A percentile compares a stretch with the other conserved stretches of the same genome.
phyloP scores from a whole-genome alignment of 2,329 filamentous ascomycete species.

The Dactylonectria estremocensis region DNA sequence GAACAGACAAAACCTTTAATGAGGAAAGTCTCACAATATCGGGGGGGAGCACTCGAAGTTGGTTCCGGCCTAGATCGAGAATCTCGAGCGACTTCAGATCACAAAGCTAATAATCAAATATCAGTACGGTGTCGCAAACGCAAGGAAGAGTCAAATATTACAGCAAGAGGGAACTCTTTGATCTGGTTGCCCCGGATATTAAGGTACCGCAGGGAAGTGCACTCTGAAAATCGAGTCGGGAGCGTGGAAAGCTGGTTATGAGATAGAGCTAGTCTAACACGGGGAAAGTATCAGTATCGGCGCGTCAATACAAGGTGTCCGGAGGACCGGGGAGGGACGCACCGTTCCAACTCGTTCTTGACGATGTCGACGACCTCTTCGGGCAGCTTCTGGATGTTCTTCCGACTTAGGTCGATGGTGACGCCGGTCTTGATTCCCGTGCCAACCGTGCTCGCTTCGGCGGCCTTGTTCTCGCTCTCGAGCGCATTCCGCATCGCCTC shows the following conservation, averaged over 20 bases:
- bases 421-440: slow-evolving; percentile 78
- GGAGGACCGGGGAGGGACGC: slow-evolving; percentile 43
- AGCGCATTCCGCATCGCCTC: slow-evolving; percentile 78
- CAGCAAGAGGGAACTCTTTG: slow-evolving; percentile 71
- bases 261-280: slow-evolving; percentile 80
- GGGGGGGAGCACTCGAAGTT: slow-evolving; percentile 81
- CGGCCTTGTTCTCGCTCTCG: slow-evolving; percentile 76
- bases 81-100: slow-evolving; percentile 91
- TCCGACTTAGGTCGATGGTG: slow-evolving; percentile 84
- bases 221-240: slow-evolving; percentile 80
- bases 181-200: slow-evolving; percentile 86
- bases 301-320: slow-evolving; percentile 5
- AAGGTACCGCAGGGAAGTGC: slow-evolving; percentile 83
- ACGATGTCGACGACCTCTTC: slow-evolving; percentile 84
- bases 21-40: slow-evolving; percentile 87
- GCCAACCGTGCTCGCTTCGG: slow-evolving; percentile 72
- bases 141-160: slow-evolving; percentile 52
- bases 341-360: slow-evolving; percentile 82
- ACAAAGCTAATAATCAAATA: slow-evolving; percentile 74
- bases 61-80: slow-evolving; percentile 91
- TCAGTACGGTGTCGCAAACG: slow-evolving; percentile 42
- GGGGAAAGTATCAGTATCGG: slow-evolving; percentile 34
- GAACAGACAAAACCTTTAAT: slow-evolving; percentile 89
- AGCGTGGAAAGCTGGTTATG: slow-evolving; percentile 83
- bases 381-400: slow-evolving; percentile 79